Evolutionary conservation across 2,329 filamentous ascomycete genomes (phyloP).

Genomic region (Celoporthe dispersa): DNA sequence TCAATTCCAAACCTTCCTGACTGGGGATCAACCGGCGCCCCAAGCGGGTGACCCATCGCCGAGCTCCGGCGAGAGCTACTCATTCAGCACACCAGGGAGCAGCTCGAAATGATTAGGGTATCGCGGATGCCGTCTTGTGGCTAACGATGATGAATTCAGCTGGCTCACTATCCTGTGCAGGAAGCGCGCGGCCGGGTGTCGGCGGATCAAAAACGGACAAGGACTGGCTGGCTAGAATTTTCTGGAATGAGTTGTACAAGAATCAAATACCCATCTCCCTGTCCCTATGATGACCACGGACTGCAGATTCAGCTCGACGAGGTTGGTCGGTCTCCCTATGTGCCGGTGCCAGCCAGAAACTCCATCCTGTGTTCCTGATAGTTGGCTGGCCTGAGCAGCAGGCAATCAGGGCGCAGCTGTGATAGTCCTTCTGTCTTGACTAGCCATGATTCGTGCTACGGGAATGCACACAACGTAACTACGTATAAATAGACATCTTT

Average conservation of each 20-base stretch:
- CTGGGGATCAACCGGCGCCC: constrained; percentile 13
- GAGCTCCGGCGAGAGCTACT: constrained; percentile 27
- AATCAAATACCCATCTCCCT: constrained; percentile 26
- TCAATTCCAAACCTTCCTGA: constrained; percentile 57
- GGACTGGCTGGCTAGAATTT: not conserved
- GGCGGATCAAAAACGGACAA: not conserved
- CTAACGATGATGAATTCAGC: too few relatives aligned
- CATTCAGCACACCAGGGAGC: constrained; percentile 28
- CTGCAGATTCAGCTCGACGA: not conserved
- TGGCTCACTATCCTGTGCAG: not conserved
- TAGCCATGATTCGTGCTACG: not conserved
- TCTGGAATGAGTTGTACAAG: constrained; percentile 16
- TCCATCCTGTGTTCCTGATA: not conserved
- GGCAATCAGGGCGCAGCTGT: not conserved
- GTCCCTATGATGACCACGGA: not conserved
- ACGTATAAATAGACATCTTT: not conserved
- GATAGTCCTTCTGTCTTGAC: not conserved
- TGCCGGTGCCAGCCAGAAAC: not conserved
- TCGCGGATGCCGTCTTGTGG: not conserved
- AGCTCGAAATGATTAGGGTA: constrained; percentile 11
- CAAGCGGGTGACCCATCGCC: constrained; percentile 25
- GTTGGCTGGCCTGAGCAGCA: not conserved
- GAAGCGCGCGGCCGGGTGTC: not conserved
- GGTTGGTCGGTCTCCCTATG: not conserved
- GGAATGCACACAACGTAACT: not conserved